Percentiles rank a stretch among this genome's conserved stretches.
These are phyloP conservation scores for Pulveroboletus sp. DNA, from an alignment of 768 basidiomycete species.

Conservation along the genomic window DNA sequence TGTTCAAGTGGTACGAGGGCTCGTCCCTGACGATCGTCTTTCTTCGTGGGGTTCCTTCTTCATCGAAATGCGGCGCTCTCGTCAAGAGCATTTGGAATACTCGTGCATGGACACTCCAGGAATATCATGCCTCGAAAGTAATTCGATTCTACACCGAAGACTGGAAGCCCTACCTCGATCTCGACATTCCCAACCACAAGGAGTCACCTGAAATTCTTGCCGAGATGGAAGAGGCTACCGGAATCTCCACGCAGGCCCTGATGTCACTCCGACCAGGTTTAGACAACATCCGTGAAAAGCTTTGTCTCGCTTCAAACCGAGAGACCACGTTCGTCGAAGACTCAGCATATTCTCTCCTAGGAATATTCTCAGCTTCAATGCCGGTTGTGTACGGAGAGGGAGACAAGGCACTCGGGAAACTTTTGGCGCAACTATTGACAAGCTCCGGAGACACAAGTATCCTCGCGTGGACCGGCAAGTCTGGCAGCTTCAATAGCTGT, in stretches of 20 bases:
- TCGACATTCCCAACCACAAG: slow-evolving; percentile 2
- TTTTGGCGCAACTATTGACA: slow-evolving; percentile 7
- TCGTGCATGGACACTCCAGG: slow-evolving; percentile 6
- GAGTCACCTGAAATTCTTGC: not conserved
- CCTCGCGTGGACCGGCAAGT: slow-evolving; percentile 10
- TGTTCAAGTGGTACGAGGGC: slow-evolving; percentile 11
- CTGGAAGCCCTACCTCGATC: not conserved
- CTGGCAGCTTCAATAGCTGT: slow-evolving; percentile 7
- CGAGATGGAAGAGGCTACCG: slow-evolving; percentile 5
- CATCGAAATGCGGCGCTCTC: not conserved
- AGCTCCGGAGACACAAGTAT: slow-evolving; percentile 6
- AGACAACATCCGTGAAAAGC: not conserved
- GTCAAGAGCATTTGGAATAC: slow-evolving; percentile 4
- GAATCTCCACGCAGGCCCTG: not conserved
- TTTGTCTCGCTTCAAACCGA: not conserved
- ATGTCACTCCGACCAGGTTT: slow-evolving; percentile 1
- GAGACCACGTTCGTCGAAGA: slow-evolving; percentile 6
- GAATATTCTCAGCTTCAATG: slow-evolving; percentile 1
- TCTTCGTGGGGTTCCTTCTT: not conserved
- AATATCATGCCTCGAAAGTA: slow-evolving; percentile 4
- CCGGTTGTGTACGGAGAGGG: slow-evolving; percentile 8
- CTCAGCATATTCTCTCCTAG: slow-evolving; percentile 6
- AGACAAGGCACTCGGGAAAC: slow-evolving; percentile 1
- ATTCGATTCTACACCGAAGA: slow-evolving; percentile 5
- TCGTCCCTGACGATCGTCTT: slow-evolving; percentile 2